These are phyloP conservation scores for Seiridium cupressi DNA, from an alignment of 2,329 filamentous ascomycete species.

Conservation along the genomic window DNA sequence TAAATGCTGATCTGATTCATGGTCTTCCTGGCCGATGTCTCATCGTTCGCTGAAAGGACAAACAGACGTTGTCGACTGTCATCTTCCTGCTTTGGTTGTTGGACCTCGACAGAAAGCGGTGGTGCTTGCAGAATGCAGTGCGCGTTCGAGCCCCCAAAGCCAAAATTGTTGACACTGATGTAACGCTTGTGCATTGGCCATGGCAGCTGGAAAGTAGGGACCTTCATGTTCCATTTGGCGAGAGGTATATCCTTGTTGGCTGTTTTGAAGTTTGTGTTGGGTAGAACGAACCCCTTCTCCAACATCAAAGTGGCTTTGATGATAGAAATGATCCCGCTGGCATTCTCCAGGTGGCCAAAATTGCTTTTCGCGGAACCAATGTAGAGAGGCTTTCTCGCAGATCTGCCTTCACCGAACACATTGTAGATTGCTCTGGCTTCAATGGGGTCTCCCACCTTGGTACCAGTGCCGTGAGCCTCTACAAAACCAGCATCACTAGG, in stretches of 20 bases:
- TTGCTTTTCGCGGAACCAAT: slow-evolving; percentile 4
- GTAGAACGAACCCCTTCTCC: slow-evolving; percentile 40
- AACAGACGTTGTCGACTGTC: slow-evolving; percentile 13
- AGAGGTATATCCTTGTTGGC: slow-evolving; percentile 28
- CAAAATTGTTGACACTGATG: slow-evolving; percentile 31
- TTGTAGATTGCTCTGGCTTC: slow-evolving; percentile 20
- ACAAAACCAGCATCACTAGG: slow-evolving; percentile 12
- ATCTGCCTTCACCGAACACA: background rate
- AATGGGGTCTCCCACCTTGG: slow-evolving; percentile 18
- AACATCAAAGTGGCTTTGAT: slow-evolving; percentile 41
- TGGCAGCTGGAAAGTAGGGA: slow-evolving; percentile 17
- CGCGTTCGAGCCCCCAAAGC: slow-evolving; percentile 33
- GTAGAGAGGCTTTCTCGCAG: background rate
- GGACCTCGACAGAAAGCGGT: slow-evolving; percentile 12
- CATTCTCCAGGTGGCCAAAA: slow-evolving; percentile 29
- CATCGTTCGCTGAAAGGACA: slow-evolving; percentile 17
- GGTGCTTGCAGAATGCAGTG: slow-evolving; percentile 26
- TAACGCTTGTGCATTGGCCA: slow-evolving; percentile 18
- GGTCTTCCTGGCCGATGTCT: slow-evolving; percentile 15
- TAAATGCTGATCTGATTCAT: slow-evolving; percentile 23
- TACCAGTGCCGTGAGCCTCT: slow-evolving; percentile 23
- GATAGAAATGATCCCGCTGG: slow-evolving; percentile 34
- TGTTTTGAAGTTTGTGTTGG: slow-evolving; percentile 37
- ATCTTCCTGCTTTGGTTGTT: slow-evolving; percentile 8
- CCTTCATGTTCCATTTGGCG: slow-evolving; percentile 19